A percentile compares a stretch with the other conserved stretches of the same genome.
Evolutionary conservation across 371 early-diverging fungal species (phyloP).

Genomic region (Mucor piriformis): DNA sequence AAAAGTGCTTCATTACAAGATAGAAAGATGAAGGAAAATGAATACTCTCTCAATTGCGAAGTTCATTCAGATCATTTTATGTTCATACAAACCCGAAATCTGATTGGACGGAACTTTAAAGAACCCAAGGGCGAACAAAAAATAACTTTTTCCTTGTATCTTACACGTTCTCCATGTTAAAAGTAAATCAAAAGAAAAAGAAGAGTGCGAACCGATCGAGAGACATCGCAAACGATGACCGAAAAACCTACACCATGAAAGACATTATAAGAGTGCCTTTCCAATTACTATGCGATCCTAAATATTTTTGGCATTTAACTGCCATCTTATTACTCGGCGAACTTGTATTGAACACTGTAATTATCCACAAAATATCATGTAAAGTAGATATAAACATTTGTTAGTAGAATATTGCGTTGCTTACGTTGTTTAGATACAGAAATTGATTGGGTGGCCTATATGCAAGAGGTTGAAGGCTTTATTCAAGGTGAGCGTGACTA

Average conservation of each 20-base stretch:
- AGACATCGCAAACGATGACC: not conserved
- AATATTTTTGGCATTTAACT: constrained; percentile 72
- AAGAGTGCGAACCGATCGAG: not conserved
- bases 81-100: too few relatives aligned
- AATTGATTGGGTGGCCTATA: constrained; percentile 94
- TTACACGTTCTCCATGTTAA: constrained; percentile 1
- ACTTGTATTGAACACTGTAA: constrained; percentile 45
- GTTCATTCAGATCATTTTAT: too few relatives aligned
- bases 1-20: too few relatives aligned
- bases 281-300: constrained; percentile 36
- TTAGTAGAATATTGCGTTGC: not conserved
- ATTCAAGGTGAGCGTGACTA: constrained; percentile 85
- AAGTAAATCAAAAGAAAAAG: constrained; percentile 16
- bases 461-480: constrained; percentile 88
- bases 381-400: constrained; percentile 9
- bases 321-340: constrained; percentile 58
- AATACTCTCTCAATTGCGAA: too few relatives aligned
- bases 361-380: constrained; percentile 60
- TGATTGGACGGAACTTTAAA: too few relatives aligned
- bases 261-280: constrained; percentile 3
- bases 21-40: too few relatives aligned
- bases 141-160: too few relatives aligned
- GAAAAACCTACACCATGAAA: constrained; percentile 6
- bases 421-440: constrained; percentile 76
- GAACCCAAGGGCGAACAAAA: too few relatives aligned